Base-by-base conservation (phyloP, 805 yeast genomes). In the Candida andamanensis region DNA sequence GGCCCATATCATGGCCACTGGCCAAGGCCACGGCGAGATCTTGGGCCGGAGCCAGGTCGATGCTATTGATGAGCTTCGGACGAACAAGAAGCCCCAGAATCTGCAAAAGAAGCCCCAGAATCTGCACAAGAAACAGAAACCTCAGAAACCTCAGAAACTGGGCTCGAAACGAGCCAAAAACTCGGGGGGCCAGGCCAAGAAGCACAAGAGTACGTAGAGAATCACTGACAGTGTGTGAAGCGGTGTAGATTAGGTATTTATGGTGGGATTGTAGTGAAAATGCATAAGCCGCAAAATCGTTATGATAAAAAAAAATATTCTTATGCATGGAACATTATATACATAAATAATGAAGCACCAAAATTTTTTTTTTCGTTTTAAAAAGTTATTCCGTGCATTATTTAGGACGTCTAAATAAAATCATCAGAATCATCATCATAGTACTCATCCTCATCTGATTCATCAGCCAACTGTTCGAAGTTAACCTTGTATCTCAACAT, bases 401-500 rank as follows among this genome's bases (percentile, higher is more conserved):
- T n/a, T n/a, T n/a, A n/a, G n/a, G n/a, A n/a, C 11, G 11, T 11
- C 22, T 55, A 57, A 49, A 58, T 58, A 62, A 58, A 60, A 44
- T 58, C 55, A 30, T 69, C 78, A 49, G 71, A 72, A 51, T 76
- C 82, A 42, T 80, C 83, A 60, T 78, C 87, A 60, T 78, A 87
- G 58, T 80, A 83, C 59, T 85, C 95, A 40, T 65, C 72, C 54
- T 89, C 97, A 43, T 85, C 95, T 38, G 79, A 71, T 35, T 85
- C 97, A 33, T 86, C 95, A 32, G 69, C 83, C 56, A 92, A 75
- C 70, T 87, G 97, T 60, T 92, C 98, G 52, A 92, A 92, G 69
- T 92, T 92, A 49, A 92, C 92, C 65, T 87, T 87, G 67, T 92
- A 92, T 69, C 99, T 86, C 59, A 92, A 70, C 49, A 92, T 59